Conservation (phyloP, 306 rosid genomes). For the Elaeagnus macrophylla region DNA sequence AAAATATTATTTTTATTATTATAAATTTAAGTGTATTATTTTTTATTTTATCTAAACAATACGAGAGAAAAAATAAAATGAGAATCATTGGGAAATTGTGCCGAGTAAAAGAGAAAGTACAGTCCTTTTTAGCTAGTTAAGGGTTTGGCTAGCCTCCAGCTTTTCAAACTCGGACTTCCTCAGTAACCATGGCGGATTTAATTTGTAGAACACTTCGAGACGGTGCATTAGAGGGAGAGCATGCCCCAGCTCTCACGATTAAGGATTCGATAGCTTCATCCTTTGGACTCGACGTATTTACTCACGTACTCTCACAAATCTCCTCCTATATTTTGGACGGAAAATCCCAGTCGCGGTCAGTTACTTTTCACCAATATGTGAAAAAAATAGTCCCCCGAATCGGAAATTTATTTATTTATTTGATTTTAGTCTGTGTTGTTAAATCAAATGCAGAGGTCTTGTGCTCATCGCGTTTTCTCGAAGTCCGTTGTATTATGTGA, state of each 20-base stretch:
- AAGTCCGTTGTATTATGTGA: conserved; percentile 56
- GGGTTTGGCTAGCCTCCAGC: too few species aligned
- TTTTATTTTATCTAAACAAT: too few species aligned
- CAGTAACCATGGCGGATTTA: conserved; percentile 57
- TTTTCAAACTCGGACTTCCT: too few species aligned
- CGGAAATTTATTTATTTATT: conserved; percentile 2
- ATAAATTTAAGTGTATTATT: too few species aligned
- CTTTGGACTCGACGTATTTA: conserved; percentile 46
- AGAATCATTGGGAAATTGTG: too few species aligned
- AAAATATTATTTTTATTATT: too few species aligned
- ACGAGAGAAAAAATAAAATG: too few species aligned
- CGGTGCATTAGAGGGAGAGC: conserved; percentile 80
- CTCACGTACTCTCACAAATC: conserved; percentile 53
- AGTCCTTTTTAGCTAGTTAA: too few species aligned
- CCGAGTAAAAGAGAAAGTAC: too few species aligned
- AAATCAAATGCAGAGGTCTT: conserved; percentile 37
- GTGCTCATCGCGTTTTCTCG: conserved; percentile 61
- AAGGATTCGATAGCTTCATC: conserved; percentile 63
- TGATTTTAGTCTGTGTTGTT: neutral
- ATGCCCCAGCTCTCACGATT: conserved; percentile 67
- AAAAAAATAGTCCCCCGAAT: neutral
- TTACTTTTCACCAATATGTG: conserved; percentile 8
- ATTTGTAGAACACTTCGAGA: conserved; percentile 64
- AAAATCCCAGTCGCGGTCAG: conserved; percentile 71
- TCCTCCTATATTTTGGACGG: conserved; percentile 35